Evolutionary conservation across 495 filamentous ascomycete species (phyloP).

Genomic region (Tricharina praecox): DNA sequence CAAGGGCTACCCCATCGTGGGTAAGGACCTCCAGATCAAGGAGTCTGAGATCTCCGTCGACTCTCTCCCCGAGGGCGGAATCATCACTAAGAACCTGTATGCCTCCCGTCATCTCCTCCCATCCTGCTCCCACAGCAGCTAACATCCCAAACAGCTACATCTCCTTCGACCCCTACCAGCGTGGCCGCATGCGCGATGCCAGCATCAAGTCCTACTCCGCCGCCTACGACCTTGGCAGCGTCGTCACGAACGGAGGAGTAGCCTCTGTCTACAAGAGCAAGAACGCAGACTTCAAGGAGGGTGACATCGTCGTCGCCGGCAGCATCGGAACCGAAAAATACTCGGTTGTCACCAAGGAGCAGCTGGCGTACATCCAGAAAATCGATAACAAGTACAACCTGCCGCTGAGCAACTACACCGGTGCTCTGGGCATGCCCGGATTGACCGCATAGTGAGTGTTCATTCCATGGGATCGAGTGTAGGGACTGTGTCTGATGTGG

Average conservation of each 20-base stretch:
- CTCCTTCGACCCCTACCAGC: constrained; percentile 69
- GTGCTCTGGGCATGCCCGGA: constrained; percentile 74
- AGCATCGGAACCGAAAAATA: constrained; percentile 47
- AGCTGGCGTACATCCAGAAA: constrained; percentile 28
- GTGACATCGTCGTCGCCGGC: constrained; percentile 52
- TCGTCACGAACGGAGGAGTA: constrained; percentile 42
- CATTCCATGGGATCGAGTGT: too few relatives aligned
- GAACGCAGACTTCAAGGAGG: constrained; percentile 41
- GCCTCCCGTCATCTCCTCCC: constrained; percentile 32
- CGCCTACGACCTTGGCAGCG: constrained; percentile 38
- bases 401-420: constrained; percentile 47
- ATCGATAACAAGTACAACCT: constrained; percentile 46
- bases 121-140: neutral
- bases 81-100: constrained; percentile 55
- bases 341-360: constrained; percentile 26
- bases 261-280: constrained; percentile 51
- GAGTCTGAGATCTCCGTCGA: constrained; percentile 46
- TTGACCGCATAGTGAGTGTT: constrained; percentile 52
- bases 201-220: constrained; percentile 44
- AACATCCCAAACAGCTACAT: constrained; percentile 31
- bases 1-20: constrained; percentile 47
- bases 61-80: constrained; percentile 46
- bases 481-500: too few relatives aligned
- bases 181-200: constrained; percentile 44
- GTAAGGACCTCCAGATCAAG: constrained; percentile 59